Conservation (phyloP, 345 rosid species). For the Odontarrhena argentea region DNA sequence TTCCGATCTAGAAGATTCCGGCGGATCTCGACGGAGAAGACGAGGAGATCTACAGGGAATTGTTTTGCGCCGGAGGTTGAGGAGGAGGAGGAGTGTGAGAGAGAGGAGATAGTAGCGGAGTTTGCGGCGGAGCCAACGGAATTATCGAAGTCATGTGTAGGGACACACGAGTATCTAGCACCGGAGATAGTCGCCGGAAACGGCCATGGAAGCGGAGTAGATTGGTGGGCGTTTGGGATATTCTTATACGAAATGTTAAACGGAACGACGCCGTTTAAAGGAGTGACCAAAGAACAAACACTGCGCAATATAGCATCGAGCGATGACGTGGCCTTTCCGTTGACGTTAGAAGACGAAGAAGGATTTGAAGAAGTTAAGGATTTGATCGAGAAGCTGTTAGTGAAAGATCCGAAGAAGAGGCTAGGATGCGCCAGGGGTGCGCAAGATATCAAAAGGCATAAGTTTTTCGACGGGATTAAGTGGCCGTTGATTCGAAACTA, state of each 20-base stretch:
- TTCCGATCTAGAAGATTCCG: constrained; percentile 35
- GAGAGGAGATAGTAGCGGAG: constrained; percentile 51
- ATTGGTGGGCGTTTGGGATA: constrained; percentile 97
- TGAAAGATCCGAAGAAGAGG: constrained; percentile 68
- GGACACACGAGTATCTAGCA: constrained; percentile 91
- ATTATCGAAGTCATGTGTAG: constrained; percentile 69
- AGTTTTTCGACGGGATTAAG: constrained; percentile 66
- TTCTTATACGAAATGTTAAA: constrained; percentile 65
- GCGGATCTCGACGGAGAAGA: background rate
- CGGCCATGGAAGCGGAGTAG: constrained; percentile 91
- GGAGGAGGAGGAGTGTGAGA: constrained; percentile 21
- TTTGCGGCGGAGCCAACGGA: constrained; percentile 71
- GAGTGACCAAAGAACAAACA: constrained; percentile 65
- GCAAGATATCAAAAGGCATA: constrained; percentile 74
- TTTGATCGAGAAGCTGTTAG: constrained; percentile 67
- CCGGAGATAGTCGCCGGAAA: constrained; percentile 81
- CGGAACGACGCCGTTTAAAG: constrained; percentile 85
- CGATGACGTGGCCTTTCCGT: constrained; percentile 50
- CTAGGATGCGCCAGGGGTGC: constrained; percentile 83
- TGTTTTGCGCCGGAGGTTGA: background rate
- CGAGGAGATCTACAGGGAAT: background rate
- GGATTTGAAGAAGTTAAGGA: constrained; percentile 63
- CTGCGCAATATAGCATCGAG: constrained; percentile 66
- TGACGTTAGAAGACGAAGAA: constrained; percentile 44
- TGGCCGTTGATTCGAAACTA: constrained; percentile 81